Evolutionary conservation across 805 yeast genomes (phyloP).

Genomic region (Wickerhamiella sergipiensis): DNA sequence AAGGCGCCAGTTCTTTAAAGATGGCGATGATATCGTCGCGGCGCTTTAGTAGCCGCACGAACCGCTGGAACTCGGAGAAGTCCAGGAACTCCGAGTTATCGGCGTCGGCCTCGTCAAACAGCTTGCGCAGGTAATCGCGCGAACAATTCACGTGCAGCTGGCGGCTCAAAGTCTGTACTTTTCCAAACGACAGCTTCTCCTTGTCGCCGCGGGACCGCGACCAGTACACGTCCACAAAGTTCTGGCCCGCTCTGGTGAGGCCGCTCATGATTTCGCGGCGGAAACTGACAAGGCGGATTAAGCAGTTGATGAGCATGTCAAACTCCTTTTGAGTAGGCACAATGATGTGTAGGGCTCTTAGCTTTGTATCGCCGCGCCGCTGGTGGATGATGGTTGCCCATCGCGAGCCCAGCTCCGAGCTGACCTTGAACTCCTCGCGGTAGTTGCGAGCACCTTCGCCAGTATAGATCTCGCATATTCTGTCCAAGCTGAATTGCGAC

Average conservation of each 20-base stretch:
- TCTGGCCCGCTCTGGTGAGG: conserved; percentile 46
- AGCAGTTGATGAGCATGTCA: conserved; percentile 40
- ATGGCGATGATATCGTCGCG: conserved; percentile 48
- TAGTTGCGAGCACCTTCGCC: conserved; percentile 70
- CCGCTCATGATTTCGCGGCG: conserved; percentile 51
- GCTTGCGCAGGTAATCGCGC: conserved; percentile 30
- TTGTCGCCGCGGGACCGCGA: conserved; percentile 16
- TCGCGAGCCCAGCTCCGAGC: conserved; percentile 44
- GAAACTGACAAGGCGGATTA: conserved; percentile 40
- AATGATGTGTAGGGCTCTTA: conserved; percentile 68
- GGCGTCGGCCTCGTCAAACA: conserved; percentile 43
- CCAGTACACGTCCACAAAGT: conserved; percentile 56
- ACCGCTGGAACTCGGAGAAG: conserved; percentile 61
- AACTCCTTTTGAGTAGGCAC: conserved; percentile 42
- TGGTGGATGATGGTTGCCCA: conserved; percentile 79
- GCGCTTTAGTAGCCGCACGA: conserved; percentile 52
- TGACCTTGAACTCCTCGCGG: conserved; percentile 68
- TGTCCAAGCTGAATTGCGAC: conserved; percentile 37
- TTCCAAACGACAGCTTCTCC: conserved; percentile 38
- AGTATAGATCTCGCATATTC: conserved; percentile 45
- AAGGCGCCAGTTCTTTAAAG: conserved; percentile 27
- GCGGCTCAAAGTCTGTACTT: conserved; percentile 50
- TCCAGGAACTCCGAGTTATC: conserved; percentile 39
- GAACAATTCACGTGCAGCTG: conserved; percentile 64
- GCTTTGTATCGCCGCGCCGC: conserved; percentile 40